These are phyloP conservation scores for Avena atlantica DNA, from an alignment of 176 grass and related monocot genomes.

Conservation along the genomic window DNA sequence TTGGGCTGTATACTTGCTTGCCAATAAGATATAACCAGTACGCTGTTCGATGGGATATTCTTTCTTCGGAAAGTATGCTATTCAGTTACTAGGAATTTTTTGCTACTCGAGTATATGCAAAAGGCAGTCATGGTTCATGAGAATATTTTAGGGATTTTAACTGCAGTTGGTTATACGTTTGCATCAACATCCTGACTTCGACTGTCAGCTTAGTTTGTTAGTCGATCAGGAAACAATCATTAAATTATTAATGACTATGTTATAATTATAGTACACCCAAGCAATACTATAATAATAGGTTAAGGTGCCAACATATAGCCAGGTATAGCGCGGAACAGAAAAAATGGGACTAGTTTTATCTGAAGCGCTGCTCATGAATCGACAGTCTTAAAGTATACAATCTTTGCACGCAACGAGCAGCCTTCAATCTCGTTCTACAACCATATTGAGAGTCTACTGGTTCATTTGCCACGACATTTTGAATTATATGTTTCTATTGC, in stretches of 20 bases:
- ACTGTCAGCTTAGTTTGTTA: constrained; percentile 44
- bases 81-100: constrained; percentile 24
- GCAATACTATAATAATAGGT: constrained; percentile 40
- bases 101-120: constrained; percentile 27
- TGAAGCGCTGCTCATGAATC: constrained; percentile 44
- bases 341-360: constrained; percentile 1
- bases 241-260: constrained; percentile 39
- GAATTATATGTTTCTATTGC: constrained; percentile 34
- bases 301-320: constrained; percentile 13
- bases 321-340: constrained; percentile 23
- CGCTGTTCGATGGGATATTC: constrained; percentile 6
- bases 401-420: constrained; percentile 15
- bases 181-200: constrained; percentile 40
- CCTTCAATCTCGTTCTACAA: constrained; percentile 4
- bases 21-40: constrained; percentile 37
- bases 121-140: constrained; percentile 31
- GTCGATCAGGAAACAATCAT: constrained; percentile 40
- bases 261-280: not conserved
- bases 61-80: constrained; percentile 4
- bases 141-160: constrained; percentile 25
- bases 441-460: constrained; percentile 9
- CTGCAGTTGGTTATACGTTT: constrained; percentile 33
- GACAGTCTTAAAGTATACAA: constrained; percentile 43
- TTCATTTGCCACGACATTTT: constrained; percentile 38
- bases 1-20: not conserved